phyloP scores from a whole-genome alignment of 2,329 filamentous ascomycete species.

The Aspergillus sp. region DNA sequence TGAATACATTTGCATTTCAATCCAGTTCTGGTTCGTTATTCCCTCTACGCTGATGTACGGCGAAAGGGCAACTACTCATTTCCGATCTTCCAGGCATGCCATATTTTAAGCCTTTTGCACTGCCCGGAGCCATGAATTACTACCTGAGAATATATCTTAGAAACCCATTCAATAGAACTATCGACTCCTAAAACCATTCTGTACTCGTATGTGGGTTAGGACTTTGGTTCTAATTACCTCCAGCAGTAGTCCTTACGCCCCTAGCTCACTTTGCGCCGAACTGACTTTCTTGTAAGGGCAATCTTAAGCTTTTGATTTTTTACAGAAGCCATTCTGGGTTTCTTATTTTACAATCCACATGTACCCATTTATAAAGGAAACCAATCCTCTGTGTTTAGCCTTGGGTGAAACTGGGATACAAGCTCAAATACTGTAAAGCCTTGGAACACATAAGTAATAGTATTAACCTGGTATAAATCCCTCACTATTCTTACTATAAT shows the following conservation, averaged over 20 bases:
- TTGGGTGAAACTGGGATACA: not conserved
- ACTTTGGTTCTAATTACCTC: not conserved
- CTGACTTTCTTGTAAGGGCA: not conserved
- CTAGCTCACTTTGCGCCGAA: not conserved
- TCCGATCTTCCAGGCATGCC: not conserved
- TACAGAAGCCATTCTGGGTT: not conserved
- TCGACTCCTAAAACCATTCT: not conserved
- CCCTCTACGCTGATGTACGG: constrained; percentile 6
- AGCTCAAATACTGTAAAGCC: not conserved
- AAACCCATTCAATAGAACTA: constrained; percentile 11
- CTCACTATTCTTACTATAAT: not conserved
- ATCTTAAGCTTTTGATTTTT: not conserved
- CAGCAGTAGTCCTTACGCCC: not conserved
- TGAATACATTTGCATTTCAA: constrained; percentile 11
- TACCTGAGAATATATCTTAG: constrained; percentile 9
- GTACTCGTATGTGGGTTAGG: not conserved
- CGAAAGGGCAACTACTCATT: constrained; percentile 3
- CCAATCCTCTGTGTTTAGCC: not conserved
- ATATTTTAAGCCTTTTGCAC: constrained; percentile 2
- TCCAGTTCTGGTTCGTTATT: constrained; percentile 9
- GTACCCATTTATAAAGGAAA: not conserved
- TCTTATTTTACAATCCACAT: not conserved
- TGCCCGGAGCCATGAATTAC: constrained; percentile 2
- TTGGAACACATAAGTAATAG: not conserved
- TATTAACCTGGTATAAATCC: not conserved